phyloP scores from a whole-genome alignment of 164 flowering plant genomes.

The Vitis riparia region DNA sequence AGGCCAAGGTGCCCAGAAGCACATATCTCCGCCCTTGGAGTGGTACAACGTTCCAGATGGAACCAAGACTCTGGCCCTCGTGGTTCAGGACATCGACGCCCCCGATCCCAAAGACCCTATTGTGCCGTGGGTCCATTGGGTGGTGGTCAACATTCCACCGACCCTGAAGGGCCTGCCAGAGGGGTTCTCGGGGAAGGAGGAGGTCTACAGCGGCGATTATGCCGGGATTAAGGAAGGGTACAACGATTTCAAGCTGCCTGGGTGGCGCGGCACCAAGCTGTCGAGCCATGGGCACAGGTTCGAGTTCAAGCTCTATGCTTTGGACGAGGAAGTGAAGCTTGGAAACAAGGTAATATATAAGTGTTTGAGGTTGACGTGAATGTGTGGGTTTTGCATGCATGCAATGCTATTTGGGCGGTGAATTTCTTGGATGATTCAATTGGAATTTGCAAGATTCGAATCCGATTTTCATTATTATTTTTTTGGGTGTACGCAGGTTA shows the following conservation, averaged over 20 bases:
- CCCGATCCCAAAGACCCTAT: slow-evolving; percentile 60
- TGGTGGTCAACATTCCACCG: slow-evolving; percentile 72
- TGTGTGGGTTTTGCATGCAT: too few species aligned
- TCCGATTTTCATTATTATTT: not conserved
- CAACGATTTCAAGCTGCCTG: slow-evolving; percentile 70
- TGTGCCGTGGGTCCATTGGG: slow-evolving; percentile 82
- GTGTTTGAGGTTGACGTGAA: too few species aligned
- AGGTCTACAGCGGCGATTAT: slow-evolving; percentile 53
- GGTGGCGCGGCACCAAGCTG: slow-evolving; percentile 68
- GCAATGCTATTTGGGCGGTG: too few species aligned
- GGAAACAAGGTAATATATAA: slow-evolving; percentile 59
- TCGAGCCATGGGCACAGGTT: slow-evolving; percentile 62
- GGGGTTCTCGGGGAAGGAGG: slow-evolving; percentile 72
- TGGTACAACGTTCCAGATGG: slow-evolving; percentile 87
- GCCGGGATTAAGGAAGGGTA: slow-evolving; percentile 63
- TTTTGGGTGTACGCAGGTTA: slow-evolving; percentile 45
- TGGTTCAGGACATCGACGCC: slow-evolving; percentile 76
- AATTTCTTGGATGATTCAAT: too few species aligned
- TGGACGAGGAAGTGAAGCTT: slow-evolving; percentile 59
- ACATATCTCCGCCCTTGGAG: slow-evolving; percentile 78
- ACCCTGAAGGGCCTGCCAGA: slow-evolving; percentile 69
- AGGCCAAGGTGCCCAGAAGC: slow-evolving; percentile 72
- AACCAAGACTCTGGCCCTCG: slow-evolving; percentile 62
- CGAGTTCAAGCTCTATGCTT: slow-evolving; percentile 74
- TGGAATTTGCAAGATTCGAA: too few species aligned